Percentiles rank a stretch among this genome's conserved stretches.
phyloP scores from a whole-genome alignment of 2,329 filamentous ascomycete genomes.

The Raffaelea ambrosiae region DNA sequence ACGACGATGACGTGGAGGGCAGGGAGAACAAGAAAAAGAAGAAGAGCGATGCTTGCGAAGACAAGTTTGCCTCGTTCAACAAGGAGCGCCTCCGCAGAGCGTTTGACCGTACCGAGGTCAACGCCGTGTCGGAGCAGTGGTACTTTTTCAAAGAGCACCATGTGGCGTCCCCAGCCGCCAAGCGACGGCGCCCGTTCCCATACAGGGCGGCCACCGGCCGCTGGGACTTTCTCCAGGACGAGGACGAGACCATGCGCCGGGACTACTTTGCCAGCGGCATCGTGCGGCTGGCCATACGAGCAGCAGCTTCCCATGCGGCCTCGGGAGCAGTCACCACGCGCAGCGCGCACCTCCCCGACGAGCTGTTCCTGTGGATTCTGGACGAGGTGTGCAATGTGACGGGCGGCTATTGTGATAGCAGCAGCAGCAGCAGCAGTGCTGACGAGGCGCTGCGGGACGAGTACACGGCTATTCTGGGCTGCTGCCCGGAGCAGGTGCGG shows the following conservation, averaged over 20 bases:
- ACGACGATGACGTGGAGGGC: neutral
- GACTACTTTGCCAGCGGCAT: constrained; percentile 56
- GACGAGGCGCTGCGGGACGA: constrained; percentile 44
- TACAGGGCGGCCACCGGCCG: constrained; percentile 23
- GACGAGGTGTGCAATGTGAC: constrained; percentile 47
- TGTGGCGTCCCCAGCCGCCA: constrained; percentile 15
- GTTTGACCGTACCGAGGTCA: constrained; percentile 39
- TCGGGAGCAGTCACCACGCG: constrained; percentile 2
- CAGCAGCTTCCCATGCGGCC: no score
- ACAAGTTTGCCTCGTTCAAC: constrained; percentile 14
- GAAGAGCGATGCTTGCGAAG: constrained; percentile 15
- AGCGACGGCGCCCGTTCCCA: constrained; percentile 25
- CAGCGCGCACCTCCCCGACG: constrained; percentile 41
- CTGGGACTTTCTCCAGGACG: constrained; percentile 36
- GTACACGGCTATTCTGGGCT: constrained; percentile 48
- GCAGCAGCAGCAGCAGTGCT: no score
- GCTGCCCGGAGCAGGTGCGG: constrained; percentile 24
- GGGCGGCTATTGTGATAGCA: neutral
- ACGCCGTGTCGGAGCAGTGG: constrained; percentile 28
- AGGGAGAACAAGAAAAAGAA: neutral
- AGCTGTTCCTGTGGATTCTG: constrained; percentile 59
- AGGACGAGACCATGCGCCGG: constrained; percentile 40
- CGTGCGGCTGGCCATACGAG: constrained; percentile 44
- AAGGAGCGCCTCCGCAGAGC: constrained; percentile 35
- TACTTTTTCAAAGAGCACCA: constrained; percentile 40